These are phyloP conservation scores for Trichoderma semiorbis DNA, from an alignment of 2,329 filamentous ascomycete genomes.

Conservation along the genomic window DNA sequence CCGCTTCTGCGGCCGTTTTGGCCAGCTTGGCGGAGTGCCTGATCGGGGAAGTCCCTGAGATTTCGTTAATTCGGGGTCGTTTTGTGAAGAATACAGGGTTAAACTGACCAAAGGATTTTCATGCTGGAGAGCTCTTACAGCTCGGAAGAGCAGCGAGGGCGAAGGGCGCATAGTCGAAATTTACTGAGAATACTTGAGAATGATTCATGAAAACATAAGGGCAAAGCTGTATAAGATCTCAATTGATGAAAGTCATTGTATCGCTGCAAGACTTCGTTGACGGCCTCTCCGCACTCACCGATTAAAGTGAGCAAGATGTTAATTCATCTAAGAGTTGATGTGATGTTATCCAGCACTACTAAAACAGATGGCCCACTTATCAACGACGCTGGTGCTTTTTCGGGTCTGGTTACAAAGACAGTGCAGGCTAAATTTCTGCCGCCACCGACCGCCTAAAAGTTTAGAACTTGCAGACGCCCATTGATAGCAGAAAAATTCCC, in stretches of 20 bases:
- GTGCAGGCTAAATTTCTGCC: slow-evolving; percentile 39
- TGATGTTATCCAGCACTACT: background rate
- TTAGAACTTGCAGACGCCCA: slow-evolving; percentile 25
- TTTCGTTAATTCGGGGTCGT: background rate
- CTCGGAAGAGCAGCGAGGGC: slow-evolving; percentile 35
- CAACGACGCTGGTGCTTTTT: background rate
- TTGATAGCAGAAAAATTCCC: slow-evolving; percentile 32
- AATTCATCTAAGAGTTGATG: background rate
- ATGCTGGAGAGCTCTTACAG: slow-evolving; percentile 48
- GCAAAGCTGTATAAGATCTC: background rate
- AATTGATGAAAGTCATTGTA: background rate
- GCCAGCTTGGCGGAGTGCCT: slow-evolving; percentile 53
- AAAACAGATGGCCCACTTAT: background rate
- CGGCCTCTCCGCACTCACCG: background rate
- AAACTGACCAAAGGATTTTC: slow-evolving; percentile 80
- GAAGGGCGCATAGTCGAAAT: slow-evolving; percentile 36
- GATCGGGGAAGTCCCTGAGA: slow-evolving; percentile 77
- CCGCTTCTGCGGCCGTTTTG: slow-evolving; percentile 75
- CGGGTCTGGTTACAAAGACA: background rate
- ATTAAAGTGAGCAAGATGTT: background rate
- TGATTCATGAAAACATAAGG: background rate
- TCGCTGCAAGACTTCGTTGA: background rate
- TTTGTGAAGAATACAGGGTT: background rate
- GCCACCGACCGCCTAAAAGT: slow-evolving; percentile 50
- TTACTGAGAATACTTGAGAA: background rate